Base-by-base conservation (phyloP, 2,329 filamentous ascomycete species). In the Aspergillus uvarum region DNA sequence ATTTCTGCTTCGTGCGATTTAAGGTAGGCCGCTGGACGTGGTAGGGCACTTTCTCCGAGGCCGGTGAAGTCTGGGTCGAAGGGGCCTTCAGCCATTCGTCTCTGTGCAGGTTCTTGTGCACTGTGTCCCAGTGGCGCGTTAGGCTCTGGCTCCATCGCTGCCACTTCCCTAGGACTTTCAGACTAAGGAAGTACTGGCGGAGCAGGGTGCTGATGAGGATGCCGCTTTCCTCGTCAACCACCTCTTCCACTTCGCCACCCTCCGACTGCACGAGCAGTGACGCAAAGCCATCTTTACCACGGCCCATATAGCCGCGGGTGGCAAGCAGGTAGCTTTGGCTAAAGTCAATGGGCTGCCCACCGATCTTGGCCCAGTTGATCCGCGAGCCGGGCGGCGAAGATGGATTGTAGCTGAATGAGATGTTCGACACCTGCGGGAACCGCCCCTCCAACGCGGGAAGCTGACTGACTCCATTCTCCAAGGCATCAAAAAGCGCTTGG, bases 391-490 rank as follows among this genome's bases (percentile, higher is more conserved):
- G 73, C 0, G 86, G 82, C 42, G 80, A 80, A 0, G 80, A 80
- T 0, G 89, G 86, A 64, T 95, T 88, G 69, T 89, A 94, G 52
- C 83, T 82, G 70, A 92, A 93, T 1, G 76, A 77, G 66, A 96
- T 95, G 67, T 92, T 92, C 2, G 90, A 94, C 0, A 96, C 91
- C 71, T 96, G 92, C 0, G 91, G 88, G 67, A 96, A 96, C 0
- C 92, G 85, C 7, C 87, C 92, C 76, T 97, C 93, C 0, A 94
- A 82, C 0, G 92, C 91, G 0, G 92, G 93, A 63, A 95, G 90
- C 67, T 86, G 83, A 47, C 87, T 89, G 0, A 97, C 87, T 0
- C 89, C 87, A 67, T 96, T 96, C 74, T 96, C 92, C 2, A 96
- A 75, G 0, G 92, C 92, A n/a, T 87, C 88, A 68, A 88, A 81